Conservation (phyloP, 2,329 filamentous ascomycete species). For the Rhinocladiella similis region DNA sequence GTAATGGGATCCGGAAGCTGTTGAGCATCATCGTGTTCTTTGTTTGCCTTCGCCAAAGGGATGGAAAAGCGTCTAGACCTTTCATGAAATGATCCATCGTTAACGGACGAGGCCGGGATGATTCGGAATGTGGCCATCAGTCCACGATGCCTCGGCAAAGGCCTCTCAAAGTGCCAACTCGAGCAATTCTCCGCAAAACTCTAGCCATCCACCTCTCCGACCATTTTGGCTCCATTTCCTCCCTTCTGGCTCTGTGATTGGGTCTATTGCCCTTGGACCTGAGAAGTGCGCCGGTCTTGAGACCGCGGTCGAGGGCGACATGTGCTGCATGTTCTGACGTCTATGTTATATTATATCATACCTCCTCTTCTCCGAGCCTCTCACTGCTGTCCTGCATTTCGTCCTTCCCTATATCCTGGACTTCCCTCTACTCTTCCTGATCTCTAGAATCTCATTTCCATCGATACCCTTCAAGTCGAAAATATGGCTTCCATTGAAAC, state of each 20-base stretch:
- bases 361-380: neutral
- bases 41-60: too few relatives aligned
- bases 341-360: neutral
- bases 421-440: neutral
- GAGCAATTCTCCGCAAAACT: too few relatives aligned
- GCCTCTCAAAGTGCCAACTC: too few relatives aligned
- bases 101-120: too few relatives aligned
- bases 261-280: neutral
- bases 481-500: conserved; percentile 69
- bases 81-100: too few relatives aligned
- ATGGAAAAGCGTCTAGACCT: too few relatives aligned
- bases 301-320: neutral
- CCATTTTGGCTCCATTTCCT: neutral
- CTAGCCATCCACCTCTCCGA: too few relatives aligned
- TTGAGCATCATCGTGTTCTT: too few relatives aligned
- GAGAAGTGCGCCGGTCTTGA: neutral
- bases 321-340: neutral
- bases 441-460: neutral
- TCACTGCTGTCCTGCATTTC: neutral
- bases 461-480: conserved; percentile 10
- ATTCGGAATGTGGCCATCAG: too few relatives aligned
- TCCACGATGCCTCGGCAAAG: too few relatives aligned
- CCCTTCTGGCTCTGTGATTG: neutral
- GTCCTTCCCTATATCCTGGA: neutral
- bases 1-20: too few relatives aligned